Conservation (phyloP, 1,284 basidiomycete species). For the Moesziomyces antarcticus region DNA sequence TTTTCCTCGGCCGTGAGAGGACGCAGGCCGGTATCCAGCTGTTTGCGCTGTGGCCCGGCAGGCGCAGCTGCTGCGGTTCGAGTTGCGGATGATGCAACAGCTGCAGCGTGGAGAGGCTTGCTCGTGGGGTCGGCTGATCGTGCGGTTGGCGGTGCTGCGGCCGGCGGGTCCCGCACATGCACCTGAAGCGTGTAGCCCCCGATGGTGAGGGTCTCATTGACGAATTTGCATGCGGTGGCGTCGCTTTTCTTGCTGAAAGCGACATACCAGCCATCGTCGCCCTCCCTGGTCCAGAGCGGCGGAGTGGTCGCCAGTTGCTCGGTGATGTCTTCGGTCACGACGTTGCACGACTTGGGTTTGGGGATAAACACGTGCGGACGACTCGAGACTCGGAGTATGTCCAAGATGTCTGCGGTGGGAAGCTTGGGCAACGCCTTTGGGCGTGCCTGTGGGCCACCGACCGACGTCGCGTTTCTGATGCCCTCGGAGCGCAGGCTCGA, state of each 20-base stretch:
- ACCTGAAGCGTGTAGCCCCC: slow-evolving; percentile 45
- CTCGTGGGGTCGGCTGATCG: not conserved
- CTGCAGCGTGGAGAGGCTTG: not conserved
- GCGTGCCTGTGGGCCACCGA: slow-evolving; percentile 1
- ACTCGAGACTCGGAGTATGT: slow-evolving; percentile 18
- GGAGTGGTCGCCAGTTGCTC: slow-evolving; percentile 45
- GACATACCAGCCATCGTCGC: slow-evolving; percentile 66
- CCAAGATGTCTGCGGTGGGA: slow-evolving; percentile 24
- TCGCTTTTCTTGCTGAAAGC: slow-evolving; percentile 50
- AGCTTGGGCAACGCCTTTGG: slow-evolving; percentile 8
- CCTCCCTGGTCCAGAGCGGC: slow-evolving; percentile 57
- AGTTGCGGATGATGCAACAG: not conserved
- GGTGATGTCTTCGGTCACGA: slow-evolving; percentile 52
- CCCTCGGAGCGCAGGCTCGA: slow-evolving; percentile 1
- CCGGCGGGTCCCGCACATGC: slow-evolving; percentile 31
- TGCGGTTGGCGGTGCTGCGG: not conserved
- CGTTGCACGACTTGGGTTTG: slow-evolving; percentile 33
- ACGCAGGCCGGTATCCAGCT: slow-evolving; percentile 27
- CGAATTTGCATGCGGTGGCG: slow-evolving; percentile 40
- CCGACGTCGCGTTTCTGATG: not conserved
- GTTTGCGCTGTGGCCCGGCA: slow-evolving; percentile 5
- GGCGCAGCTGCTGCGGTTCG: not conserved
- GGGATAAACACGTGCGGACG: slow-evolving; percentile 53
- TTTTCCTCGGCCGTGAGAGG: slow-evolving; percentile 31
- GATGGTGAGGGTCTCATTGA: slow-evolving; percentile 45